A percentile compares a stretch with the other conserved stretches of the same genome.
Conservation (phyloP, 257 asterid species). For the Solanum corneliomulleri region DNA sequence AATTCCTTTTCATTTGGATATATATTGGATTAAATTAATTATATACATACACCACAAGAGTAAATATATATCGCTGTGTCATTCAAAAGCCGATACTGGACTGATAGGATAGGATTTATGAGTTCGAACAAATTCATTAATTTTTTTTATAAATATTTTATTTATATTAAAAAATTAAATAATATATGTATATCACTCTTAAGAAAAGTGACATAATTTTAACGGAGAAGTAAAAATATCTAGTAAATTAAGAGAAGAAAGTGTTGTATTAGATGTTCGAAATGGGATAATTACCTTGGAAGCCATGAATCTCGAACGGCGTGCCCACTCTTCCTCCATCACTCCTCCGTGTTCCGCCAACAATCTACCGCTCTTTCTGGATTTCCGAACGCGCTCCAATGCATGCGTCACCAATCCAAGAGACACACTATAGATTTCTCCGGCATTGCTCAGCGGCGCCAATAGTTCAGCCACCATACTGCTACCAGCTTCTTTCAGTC, state of each 20-base stretch:
- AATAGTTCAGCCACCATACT: slow-evolving; percentile 5
- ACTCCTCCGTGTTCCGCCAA: background rate
- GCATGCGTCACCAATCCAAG: slow-evolving; percentile 31
- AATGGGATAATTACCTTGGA: slow-evolving; percentile 12
- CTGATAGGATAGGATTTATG: too few relatives aligned
- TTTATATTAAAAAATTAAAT: too few relatives aligned
- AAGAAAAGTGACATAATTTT: too few relatives aligned
- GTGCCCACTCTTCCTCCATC: slow-evolving; percentile 10
- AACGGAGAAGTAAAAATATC: background rate
- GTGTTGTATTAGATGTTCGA: background rate
- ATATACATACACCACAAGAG: too few relatives aligned
- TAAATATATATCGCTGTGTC: too few relatives aligned
- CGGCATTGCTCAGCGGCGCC: slow-evolving; percentile 13
- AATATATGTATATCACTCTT: too few relatives aligned
- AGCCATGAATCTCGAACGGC: background rate
- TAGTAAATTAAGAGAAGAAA: background rate
- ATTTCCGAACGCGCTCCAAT: background rate
- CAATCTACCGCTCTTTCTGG: background rate
- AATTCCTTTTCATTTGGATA: background rate
- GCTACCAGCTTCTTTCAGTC: slow-evolving; percentile 21
- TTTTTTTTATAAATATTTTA: too few relatives aligned
- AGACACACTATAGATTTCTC: slow-evolving; percentile 17
- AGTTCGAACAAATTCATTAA: accelerated
- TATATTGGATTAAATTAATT: too few relatives aligned
- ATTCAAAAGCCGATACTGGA: too few relatives aligned